Evolutionary conservation across 2,329 filamentous ascomycete species (phyloP), one percentile per base, ranked within the genome.

Genomic region (Arthrinium phaeospermum): DNA sequence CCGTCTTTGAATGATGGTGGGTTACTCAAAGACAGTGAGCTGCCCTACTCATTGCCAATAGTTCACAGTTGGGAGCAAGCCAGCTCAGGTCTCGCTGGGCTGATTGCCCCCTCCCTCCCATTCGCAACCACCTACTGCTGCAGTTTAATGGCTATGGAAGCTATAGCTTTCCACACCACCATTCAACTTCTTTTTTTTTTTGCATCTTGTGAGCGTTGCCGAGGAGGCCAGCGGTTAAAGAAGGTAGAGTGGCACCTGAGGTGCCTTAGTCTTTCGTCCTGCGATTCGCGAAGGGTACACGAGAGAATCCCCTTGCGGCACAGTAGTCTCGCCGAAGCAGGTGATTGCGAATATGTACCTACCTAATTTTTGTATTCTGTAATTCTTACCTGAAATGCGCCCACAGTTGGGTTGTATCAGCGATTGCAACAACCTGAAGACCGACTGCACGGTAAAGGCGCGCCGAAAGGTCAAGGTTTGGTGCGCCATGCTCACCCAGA

Each of bases 81-180:
- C 53, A 22, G 16, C 53, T 10, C 19, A 37, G 16, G 16, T 34
- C 53, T 34, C 6, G 53, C 30, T 22, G 53, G 14, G 53, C 53
- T 22, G 53, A 16, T 37, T 34, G 53, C 8, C 30, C 53, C 22
- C 27, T 30, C 30, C 53, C 34, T 64, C 30, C 22, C 57, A 22
- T 22, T n/a, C 13, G 34, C 57, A 64, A 41, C 34, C 57, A 64
- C 30, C 34, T n/a, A 22, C 34, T 61, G 27, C 53, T 61, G 30
- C 30, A 37, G 53, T 61, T 37, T 30, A 61, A 61, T 61, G 53
- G n/a, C 53, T 19, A 34, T 37, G 53, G 19, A 61, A 37, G 27
- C 53, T 61, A 37, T 61, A 61, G 30, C 57, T 41, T 64, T 19
- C 57, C 57, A 64, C 57, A 24, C 57, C 57, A 64, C 34, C 34